Percentiles rank a stretch among this genome's conserved stretches.
These are phyloP conservation scores for Pestalotiopsis fici DNA, from an alignment of 2,329 filamentous ascomycete genomes.

Conservation along the genomic window DNA sequence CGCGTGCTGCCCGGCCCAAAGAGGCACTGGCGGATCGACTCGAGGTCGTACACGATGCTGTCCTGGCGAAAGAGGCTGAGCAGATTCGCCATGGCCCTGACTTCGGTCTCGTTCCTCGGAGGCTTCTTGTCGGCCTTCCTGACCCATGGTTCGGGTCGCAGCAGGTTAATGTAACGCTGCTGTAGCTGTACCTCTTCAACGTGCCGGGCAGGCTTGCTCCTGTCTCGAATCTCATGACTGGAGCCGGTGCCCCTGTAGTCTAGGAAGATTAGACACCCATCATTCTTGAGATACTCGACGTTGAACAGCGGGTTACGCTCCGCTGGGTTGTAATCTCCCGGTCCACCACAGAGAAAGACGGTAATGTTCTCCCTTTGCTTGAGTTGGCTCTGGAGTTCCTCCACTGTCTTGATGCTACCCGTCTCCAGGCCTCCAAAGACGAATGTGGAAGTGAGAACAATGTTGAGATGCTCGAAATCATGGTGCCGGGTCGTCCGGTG, in stretches of 20 bases:
- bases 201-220: constrained; percentile 12
- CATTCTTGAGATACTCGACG: constrained; percentile 60
- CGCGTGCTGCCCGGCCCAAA: constrained; percentile 33
- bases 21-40: constrained; percentile 65
- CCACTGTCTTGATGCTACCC: background rate
- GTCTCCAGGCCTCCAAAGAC: background rate
- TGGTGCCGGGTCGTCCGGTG: background rate
- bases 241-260: constrained; percentile 75
- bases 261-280: constrained; percentile 62
- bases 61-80: constrained; percentile 70
- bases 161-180: background rate
- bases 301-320: constrained; percentile 42
- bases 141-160: background rate
- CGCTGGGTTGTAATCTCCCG: constrained; percentile 53
- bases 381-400: background rate
- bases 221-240: constrained; percentile 62
- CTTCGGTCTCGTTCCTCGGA: background rate
- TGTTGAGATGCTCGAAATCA: background rate
- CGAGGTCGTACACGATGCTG: constrained; percentile 72
- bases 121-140: background rate
- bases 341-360: constrained; percentile 69
- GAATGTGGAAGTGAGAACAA: background rate
- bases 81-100: constrained; percentile 63
- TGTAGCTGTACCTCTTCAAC: background rate
- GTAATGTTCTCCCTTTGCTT: background rate